phyloP scores from a whole-genome alignment of 371 early-diverging fungal species.

The Basidiobolus heterosporus region DNA sequence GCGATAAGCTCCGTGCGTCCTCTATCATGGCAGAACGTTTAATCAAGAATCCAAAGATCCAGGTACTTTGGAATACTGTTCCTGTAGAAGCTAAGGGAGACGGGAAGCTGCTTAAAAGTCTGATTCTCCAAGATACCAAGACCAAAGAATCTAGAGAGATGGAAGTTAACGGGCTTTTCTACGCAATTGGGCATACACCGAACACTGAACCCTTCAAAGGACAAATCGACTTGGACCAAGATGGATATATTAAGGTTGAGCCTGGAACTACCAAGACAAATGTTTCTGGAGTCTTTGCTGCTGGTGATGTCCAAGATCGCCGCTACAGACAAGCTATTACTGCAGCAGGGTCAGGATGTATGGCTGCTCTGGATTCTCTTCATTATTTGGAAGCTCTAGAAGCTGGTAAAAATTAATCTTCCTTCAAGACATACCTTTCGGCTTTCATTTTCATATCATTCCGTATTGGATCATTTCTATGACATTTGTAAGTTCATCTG shows the following conservation, averaged over 20 bases:
- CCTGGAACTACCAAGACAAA: constrained; percentile 71
- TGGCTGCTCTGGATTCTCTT: constrained; percentile 72
- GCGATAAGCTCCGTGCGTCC: constrained; percentile 90
- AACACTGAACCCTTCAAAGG: constrained; percentile 67
- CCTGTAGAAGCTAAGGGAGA: constrained; percentile 78
- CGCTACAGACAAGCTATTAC: constrained; percentile 73
- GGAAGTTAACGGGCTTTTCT: constrained; percentile 85
- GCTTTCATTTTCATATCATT: no score
- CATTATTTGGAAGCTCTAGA: constrained; percentile 4
- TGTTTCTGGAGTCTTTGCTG: constrained; percentile 88
- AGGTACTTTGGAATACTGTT: constrained; percentile 77
- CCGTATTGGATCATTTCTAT: no score
- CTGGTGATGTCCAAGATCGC: constrained; percentile 96
- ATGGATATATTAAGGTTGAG: constrained; percentile 78
- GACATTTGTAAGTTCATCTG: no score
- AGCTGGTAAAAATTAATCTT: not conserved
- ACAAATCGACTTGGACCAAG: constrained; percentile 58
- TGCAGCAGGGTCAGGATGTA: constrained; percentile 74
- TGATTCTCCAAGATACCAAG: constrained; percentile 52
- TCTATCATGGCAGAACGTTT: constrained; percentile 89
- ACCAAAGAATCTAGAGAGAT: constrained; percentile 46
- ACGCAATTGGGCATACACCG: constrained; percentile 96
- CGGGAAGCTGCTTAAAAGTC: constrained; percentile 48
- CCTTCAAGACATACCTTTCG: no score
- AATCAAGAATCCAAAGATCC: constrained; percentile 70